A percentile compares a stretch with the other conserved stretches of the same genome.
These are phyloP conservation scores for Moesziomyces antarcticus DNA, from an alignment of 1,284 basidiomycete species.

Conservation along the genomic window DNA sequence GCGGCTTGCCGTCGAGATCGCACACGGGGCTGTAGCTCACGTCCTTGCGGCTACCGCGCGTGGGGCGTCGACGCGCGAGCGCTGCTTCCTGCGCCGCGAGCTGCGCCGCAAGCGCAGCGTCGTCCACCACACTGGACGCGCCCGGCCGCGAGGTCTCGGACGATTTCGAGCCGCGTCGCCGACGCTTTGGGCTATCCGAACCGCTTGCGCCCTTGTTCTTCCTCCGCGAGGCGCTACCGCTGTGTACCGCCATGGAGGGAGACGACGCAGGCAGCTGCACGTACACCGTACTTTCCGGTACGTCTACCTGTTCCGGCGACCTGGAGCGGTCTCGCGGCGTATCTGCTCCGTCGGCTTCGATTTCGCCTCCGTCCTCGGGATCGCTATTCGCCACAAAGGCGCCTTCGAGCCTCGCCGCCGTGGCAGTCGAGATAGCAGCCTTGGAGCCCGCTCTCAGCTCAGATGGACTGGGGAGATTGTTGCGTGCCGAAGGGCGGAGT, in stretches of 20 bases:
- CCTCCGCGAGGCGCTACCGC: not conserved
- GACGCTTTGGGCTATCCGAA: not conserved
- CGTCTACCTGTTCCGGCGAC: not conserved
- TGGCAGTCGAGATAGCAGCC: not conserved
- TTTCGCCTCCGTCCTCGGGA: constrained; percentile 14
- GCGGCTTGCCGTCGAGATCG: constrained; percentile 35
- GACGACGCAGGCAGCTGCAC: constrained; percentile 24
- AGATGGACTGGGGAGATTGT: constrained; percentile 8
- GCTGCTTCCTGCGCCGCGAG: constrained; percentile 36
- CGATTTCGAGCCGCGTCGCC: constrained; percentile 16
- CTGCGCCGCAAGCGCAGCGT: constrained; percentile 38
- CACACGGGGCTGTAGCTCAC: constrained; percentile 36
- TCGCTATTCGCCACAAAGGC: constrained; percentile 24
- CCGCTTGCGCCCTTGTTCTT: constrained; percentile 9
- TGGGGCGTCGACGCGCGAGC: constrained; percentile 25
- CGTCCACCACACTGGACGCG: constrained; percentile 8
- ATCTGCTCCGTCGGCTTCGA: not conserved
- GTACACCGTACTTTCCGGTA: constrained; percentile 8
- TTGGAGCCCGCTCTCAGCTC: not conserved
- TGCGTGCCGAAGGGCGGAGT: constrained; percentile 10
- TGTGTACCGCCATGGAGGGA: constrained; percentile 6
- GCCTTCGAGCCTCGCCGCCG: not conserved
- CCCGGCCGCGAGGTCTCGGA: constrained; percentile 3
- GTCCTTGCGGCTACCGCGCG: constrained; percentile 20
- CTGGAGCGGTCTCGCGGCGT: constrained; percentile 5